Percentiles rank a stretch among this genome's conserved stretches.
These are phyloP conservation scores for Cystobasidium slooffiae DNA, from an alignment of 1,284 basidiomycete genomes.

Conservation along the genomic window DNA sequence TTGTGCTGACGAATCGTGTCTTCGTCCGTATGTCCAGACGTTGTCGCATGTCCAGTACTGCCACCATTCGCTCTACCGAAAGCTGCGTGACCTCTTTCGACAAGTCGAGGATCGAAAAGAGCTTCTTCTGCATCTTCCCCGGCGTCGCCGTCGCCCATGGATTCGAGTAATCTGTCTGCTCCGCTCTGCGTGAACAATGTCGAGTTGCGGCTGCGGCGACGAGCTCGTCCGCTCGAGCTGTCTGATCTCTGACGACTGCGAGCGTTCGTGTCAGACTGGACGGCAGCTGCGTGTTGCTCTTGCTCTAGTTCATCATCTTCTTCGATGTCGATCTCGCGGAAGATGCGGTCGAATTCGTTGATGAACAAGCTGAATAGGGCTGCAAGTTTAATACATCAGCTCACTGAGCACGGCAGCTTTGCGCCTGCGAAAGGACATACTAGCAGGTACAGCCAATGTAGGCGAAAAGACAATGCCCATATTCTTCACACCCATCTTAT, in stretches of 20 bases:
- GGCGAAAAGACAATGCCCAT: conserved; percentile 98
- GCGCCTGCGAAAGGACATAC: conserved; percentile 12
- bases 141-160: conserved; percentile 21
- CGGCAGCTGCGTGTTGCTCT: background rate
- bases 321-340: conserved; percentile 56
- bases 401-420: background rate
- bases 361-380: conserved; percentile 89
- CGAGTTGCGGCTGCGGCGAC: conserved; percentile 46
- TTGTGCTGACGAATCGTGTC: conserved; percentile 4
- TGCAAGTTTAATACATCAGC: background rate
- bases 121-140: conserved; percentile 18
- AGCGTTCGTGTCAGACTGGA: background rate
- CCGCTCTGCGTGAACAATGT: conserved; percentile 48
- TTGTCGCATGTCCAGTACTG: background rate
- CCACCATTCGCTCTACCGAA: background rate
- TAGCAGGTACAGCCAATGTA: conserved; percentile 90
- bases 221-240: background rate
- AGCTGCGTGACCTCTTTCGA: conserved; percentile 18
- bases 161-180: conserved; percentile 49
- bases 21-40: conserved; percentile 1
- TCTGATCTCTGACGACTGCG: conserved; percentile 7
- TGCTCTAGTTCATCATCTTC: conserved; percentile 2
- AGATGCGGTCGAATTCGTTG: conserved; percentile 78
- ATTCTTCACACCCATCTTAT: conserved; percentile 99
- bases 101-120: background rate